Base-by-base conservation (phyloP, 345 rosid genomes). In the Chamaenerion angustifolium region DNA sequence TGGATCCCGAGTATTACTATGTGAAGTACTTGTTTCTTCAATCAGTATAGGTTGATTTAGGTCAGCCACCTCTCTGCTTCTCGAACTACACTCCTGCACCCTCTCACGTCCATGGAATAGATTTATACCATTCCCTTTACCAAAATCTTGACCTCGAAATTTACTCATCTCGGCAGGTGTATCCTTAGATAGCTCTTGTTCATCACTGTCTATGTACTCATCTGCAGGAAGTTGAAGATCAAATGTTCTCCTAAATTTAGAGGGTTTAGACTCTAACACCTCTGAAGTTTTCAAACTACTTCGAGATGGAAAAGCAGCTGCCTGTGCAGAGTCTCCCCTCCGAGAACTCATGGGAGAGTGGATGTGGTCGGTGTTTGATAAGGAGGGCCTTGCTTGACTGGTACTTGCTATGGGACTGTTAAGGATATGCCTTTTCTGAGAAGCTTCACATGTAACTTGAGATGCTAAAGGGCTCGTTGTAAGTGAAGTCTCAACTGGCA, bases 141-240 rank as follows among this genome's bases (percentile, higher is more conserved):
- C 58, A 45, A 62, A 56, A 53, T 63, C 59, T 60, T 69, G 73
- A 59, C 70, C 74, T 55, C 70, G 67, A 68, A 66, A 68, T 62
- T 55, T 72, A 65, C 63, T 71, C 40, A 58, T 76, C 11, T 74
- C 67, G 27, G 56, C 45, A 27, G 60, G 75, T 42, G 61, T 62
- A 25, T 56, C 61, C 62, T 54, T 59, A 46, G 42, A 45, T 31
- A 56, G 68, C 49, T 64, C 80, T 5, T 55, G 68, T 49, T 71
- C 77, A 47, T 79, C 95, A 4, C 74, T 66, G 52, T 81, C 85
- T 19, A 83, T 76, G 71, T 83, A 83, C 60, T 70, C 78, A 51
- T 83, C 92, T 0, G 87, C 92, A 10, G 95, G 95, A 57, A 84
- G 93, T 58, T 72, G 95, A 72, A 92, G 98, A 74, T 92, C 98